Evolutionary conservation across 352 stramenopile genomes (phyloP), one percentile per base, ranked within the genome.

Genomic region (Phytophthora boehmeriae): DNA sequence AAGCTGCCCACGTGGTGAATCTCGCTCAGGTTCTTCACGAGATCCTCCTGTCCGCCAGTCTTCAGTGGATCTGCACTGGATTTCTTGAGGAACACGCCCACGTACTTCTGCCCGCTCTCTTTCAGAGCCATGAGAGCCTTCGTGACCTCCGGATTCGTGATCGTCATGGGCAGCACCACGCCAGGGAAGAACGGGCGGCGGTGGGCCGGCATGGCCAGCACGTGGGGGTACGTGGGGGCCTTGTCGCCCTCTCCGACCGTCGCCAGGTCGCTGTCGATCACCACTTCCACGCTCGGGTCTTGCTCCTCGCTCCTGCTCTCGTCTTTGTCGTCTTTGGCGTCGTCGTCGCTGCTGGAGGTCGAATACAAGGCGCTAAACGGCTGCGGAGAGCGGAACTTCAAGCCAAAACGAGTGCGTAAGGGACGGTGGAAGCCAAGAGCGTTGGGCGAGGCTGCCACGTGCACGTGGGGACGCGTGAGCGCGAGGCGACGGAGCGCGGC

Each of bases 1-100:
- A 98, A 98, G 22, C 95, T 99, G 28, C 97, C 97, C 5, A 99
- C 86, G 27, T 84, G 76, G 71, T 99, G 96, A 52, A 99, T 94
- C 61, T 98, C 92, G 41, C 86, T 90, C 25, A 98, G 54, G 68
- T 97, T 84, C 8, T 82, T 93, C 23, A 98, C 96, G 5, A 99
- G 54, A 56, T 99, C 96, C 45, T 95, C 85, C 5, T 59, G 58
- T 22, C 64, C 72, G 27, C 65, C 62, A 8, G 64, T 41, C 39
- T 80, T 80, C 5, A 76, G 54, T 2, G 63, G 69, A 23, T 82
- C 78, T 25, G 43, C 55, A 4, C 39, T 58, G 1, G 68, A 49
- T 67, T 98, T 98, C 57, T 97, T 88, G 8, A 98, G 66, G 66
- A 99, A 99, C 32, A 98, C 79, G 13, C 93, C 95, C 11, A 99